phyloP scores from a whole-genome alignment of 2,329 filamentous ascomycete genomes.

The Talaromyces sp. region DNA sequence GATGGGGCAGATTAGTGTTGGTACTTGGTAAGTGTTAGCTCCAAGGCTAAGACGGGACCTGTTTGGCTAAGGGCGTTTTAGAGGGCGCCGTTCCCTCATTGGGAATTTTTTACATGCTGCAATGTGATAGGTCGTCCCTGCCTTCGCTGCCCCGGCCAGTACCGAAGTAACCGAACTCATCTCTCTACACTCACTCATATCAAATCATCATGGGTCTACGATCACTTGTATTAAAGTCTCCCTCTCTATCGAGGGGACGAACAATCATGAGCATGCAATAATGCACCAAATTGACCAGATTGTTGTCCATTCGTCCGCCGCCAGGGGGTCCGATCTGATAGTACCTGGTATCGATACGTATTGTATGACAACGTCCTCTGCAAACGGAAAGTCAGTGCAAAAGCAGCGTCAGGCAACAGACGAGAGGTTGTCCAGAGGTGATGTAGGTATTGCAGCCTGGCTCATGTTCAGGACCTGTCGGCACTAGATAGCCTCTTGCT shows the following conservation, averaged over 20 bases:
- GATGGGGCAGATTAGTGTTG: slow-evolving; percentile 11
- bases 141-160: slow-evolving; percentile 2
- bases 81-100: slow-evolving; percentile 11
- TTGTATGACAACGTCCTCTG: background rate
- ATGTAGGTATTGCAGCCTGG: background rate
- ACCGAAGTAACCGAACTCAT: background rate
- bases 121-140: slow-evolving; percentile 11
- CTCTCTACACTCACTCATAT: background rate
- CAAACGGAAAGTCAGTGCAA: slow-evolving; percentile 11
- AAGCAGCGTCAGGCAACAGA: background rate
- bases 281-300: background rate
- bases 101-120: slow-evolving; percentile 10
- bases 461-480: background rate
- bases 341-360: background rate
- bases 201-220: background rate
- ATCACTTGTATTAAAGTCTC: background rate
- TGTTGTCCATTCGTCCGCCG: background rate
- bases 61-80: background rate
- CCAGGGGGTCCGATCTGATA: slow-evolving; percentile 3
- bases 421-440: too few species aligned
- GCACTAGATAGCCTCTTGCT: background rate
- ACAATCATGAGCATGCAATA: background rate
- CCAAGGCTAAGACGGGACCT: slow-evolving; percentile 9
- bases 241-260: background rate
- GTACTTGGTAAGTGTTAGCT: slow-evolving; percentile 12